Evolutionary conservation across 2,329 filamentous ascomycete species (phyloP), one percentile per base, ranked within the genome.

Genomic region (Cytospora paraplurivora): DNA sequence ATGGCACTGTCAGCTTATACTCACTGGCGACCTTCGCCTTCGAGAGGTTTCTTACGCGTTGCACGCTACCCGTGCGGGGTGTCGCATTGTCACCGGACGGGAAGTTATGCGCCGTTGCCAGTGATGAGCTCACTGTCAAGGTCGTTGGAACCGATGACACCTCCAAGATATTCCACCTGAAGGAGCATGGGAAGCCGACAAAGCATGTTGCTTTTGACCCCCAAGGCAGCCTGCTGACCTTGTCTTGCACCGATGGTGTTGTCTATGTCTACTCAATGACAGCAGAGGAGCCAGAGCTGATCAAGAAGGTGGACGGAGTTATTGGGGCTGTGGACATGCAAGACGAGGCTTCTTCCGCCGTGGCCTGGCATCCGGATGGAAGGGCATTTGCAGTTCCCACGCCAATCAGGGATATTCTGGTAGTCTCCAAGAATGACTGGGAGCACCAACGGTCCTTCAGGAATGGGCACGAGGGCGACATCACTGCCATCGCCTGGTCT

Each of bases 1-100:
- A 98, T 77, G 95, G 96, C 72, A 95, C 90, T n/a, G 92, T 99
- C 71, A 96, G 90, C 80, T 87, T 93, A 70, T 99, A 96, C 79
- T 91, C 90, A n/a, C 83, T 97, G 56, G 82, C 85, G 62, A 86
- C 85, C 3, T 88, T 88, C 71, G 76, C 81, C 34, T 92, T 96
- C 77, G 91, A 96, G 67, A 88, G 89, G 65, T 90, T 96, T 68
- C 84, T 99, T 57, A 84, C 93, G 33, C 88, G 95, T 68, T 91
- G 89, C 63, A 88, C 92, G n/a, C 80, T 97, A 3, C 92, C 95
- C 0, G 86, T 97, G 37, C 86, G 95, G 71, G 93, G 97, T 74
- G 81, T 99, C 59, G 88, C 91, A 4, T 80, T 99, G 15, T 93
- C 92, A 2, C 85, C 87, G 1, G 91, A 98, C 73, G 84, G 86